Conservation (phyloP, 225 moss, liverwort and hornwort species). For the Physcomitrellopsis africana region DNA sequence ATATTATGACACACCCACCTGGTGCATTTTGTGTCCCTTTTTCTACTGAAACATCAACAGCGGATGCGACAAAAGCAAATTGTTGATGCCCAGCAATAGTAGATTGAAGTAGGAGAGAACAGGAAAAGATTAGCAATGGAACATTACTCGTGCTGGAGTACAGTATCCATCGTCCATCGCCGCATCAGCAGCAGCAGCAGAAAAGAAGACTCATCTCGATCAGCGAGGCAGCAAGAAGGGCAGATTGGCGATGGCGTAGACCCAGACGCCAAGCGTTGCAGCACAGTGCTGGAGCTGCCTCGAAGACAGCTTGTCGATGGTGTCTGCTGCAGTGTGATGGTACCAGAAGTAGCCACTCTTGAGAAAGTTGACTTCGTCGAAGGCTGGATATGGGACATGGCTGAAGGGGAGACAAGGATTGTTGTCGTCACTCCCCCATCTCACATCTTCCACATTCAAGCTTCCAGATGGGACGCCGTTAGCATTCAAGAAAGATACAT, state of each 20-base stretch:
- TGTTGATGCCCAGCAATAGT: no score
- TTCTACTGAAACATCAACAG: no score
- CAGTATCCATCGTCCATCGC: no score
- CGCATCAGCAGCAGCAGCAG: neutral
- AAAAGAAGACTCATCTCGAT: slow-evolving; percentile 13
- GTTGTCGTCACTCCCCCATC: slow-evolving; percentile 59
- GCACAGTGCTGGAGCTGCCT: slow-evolving; percentile 76
- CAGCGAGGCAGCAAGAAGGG: slow-evolving; percentile 69
- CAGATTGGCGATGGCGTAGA: slow-evolving; percentile 75
- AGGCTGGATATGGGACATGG: slow-evolving; percentile 35
- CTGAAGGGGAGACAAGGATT: slow-evolving; percentile 71
- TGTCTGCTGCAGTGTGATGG: slow-evolving; percentile 89
- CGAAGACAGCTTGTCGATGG: slow-evolving; percentile 83
- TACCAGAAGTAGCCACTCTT: slow-evolving; percentile 79
- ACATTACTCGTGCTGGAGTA: no score
- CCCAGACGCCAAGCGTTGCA: slow-evolving; percentile 74
- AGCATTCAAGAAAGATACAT: slow-evolving; percentile 54
- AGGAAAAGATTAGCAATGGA: no score
- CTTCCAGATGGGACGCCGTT: slow-evolving; percentile 73
- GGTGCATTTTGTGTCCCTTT: no score
- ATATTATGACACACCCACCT: no score
- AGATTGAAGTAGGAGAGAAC: no score
- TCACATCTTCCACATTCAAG: slow-evolving; percentile 65
- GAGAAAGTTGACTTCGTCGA: slow-evolving; percentile 27
- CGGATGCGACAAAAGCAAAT: no score